Base-by-base conservation (phyloP, 2,329 filamentous ascomycete genomes). In the Coleophoma cylindrospora region DNA sequence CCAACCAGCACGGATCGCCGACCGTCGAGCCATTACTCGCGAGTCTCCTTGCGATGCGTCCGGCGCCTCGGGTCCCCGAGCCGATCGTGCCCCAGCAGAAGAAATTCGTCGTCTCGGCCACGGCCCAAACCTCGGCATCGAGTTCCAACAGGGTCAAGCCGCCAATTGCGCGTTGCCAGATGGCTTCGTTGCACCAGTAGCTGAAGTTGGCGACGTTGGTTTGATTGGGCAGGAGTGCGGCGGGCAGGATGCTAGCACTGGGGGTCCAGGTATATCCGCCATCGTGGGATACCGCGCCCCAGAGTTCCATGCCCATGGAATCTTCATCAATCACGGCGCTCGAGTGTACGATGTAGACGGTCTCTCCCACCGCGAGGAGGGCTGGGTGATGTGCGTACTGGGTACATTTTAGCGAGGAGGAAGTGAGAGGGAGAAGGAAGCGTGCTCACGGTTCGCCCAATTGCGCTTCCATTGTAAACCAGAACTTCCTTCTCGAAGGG, bases 281-380 rank as follows among this genome's bases (percentile, higher is more conserved):
- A 44, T 62, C 58, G 9, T 45, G 44, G 1, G 56, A 60, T 4
- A 50, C 50, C 1, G 57, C 52, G 8, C 61, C 45, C 58, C 60
- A 62, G 1, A 61, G 50, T 15, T 62, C 54, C 33, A 61, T 58
- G 12, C 60, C 60, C 54, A 60, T 61, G 36, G 58, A 57, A 34
- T 62, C 60, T 45, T 62, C 60, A 14, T 62, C 60, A n/a, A 62
- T 54, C 3, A 54, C 52, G 1, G 58, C 60, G 14, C 55, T 57
- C 2, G 60, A 62, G 45, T 57, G 53, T 21, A 56, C 54, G 15
- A 61, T 52, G 44, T 56, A 55, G 2, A 60, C 54, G 1, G 50
- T 45, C 45, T 52, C 34, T 10, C 52, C 57, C 21, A 53, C 12
- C 34, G 55, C 54, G 43, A 53, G 58, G 4, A 62, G 49, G 22